Evolutionary conservation across 2,329 filamentous ascomycete species (phyloP).

Genomic region (Septoria linicola): DNA sequence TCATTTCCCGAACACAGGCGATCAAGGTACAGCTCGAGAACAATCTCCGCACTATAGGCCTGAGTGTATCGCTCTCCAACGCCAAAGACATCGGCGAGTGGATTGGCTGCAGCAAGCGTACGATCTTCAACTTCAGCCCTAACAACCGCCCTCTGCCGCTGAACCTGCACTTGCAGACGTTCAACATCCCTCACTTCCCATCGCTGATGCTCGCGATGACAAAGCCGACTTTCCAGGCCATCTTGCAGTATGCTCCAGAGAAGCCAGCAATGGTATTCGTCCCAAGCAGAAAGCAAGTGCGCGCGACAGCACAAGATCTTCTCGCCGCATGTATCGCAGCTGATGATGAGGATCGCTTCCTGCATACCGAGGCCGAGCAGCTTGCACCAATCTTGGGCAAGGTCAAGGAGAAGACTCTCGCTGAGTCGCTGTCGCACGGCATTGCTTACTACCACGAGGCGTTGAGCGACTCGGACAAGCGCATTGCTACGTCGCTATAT

Average conservation of each 20-base stretch:
- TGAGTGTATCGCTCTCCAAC: constrained; percentile 90
- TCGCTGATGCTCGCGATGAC: constrained; percentile 99
- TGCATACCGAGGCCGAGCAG: constrained; percentile 80
- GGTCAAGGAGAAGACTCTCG: constrained; percentile 81
- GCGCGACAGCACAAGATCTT: constrained; percentile 81
- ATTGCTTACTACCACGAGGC: constrained; percentile 98
- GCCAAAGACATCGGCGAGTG: constrained; percentile 93
- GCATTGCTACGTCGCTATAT: constrained; percentile 90
- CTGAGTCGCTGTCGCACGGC: constrained; percentile 86
- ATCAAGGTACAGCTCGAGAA: constrained; percentile 86
- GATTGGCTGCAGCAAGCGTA: constrained; percentile 97
- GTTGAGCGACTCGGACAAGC: constrained; percentile 81
- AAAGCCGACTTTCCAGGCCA: constrained; percentile 84
- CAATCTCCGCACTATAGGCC: constrained; percentile 79
- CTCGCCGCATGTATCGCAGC: constrained; percentile 84
- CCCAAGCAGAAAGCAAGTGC: constrained; percentile 87
- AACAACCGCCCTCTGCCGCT: constrained; percentile 84
- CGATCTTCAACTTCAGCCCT: constrained; percentile 97
- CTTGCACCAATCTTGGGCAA: constrained; percentile 77
- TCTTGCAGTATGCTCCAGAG: constrained; percentile 79
- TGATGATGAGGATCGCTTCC: constrained; percentile 89
- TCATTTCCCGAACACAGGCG: constrained; percentile 97
- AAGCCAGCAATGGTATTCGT: constrained; percentile 92
- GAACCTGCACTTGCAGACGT: constrained; percentile 92
- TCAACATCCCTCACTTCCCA: constrained; percentile 92